Evolutionary conservation across 495 filamentous ascomycete species (phyloP), one percentile per base, ranked within the genome.

Genomic region (Bombardia bombarda): DNA sequence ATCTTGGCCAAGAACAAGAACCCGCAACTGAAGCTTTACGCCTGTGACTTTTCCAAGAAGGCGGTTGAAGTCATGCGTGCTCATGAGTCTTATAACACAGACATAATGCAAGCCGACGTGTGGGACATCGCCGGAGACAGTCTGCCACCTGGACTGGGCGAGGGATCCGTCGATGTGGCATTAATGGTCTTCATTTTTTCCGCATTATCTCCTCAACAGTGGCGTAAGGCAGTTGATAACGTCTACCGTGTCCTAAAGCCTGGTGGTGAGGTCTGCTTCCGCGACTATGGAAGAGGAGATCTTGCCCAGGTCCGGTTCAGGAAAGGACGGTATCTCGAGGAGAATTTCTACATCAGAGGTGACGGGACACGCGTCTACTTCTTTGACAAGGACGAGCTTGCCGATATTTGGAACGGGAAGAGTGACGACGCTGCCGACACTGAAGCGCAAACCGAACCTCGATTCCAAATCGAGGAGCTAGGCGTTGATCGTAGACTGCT

Each of bases 301-400:
- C 70, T 98, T 42, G 89, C 92, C 12, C 92, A 98, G 72, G 93
- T 98, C 37, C 74, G 92, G 38, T 95, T 98, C 68, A 94, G 87
- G 72, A 94, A 92, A 62, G 85, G 84, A 12, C 74, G 92, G 38
- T 96, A 87, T 54, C 69, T 98, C 59, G 84, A 83, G 39, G 92
- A 96, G 68, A 97, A 95, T 57, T 98, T 97, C 51, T 98, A 98
- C 63, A 82, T 95, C 25, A 72, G 92, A 10, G 92, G 92, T 4
- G 92, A 98, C 57, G 92, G 92, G 3, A 98, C 92, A 7, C 79
- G 92, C 18, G 92, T 98, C 6, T 98, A 96, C 61, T 98, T 98
- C 62, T 97, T 98, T 55, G 88, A 94, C 24, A 72, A 79, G 60
- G 81, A 88, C 19, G 82, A 98, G 61, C 64, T 98, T 47, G 69